Evolutionary conservation across 2,329 filamentous ascomycete species (phyloP).

Genomic region (Colletotrichum tabaci): DNA sequence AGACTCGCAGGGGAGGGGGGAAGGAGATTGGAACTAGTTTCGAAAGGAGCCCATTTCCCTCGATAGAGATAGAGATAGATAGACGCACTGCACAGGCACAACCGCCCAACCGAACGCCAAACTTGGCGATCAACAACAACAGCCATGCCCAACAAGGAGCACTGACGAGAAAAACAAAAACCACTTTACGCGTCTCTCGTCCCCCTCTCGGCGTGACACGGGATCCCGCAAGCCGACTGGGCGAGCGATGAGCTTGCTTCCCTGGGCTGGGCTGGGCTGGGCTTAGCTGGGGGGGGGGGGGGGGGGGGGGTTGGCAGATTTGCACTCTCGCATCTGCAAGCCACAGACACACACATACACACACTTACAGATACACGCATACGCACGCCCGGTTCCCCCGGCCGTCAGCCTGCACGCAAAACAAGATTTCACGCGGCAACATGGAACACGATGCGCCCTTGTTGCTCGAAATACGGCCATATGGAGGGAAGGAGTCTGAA

Average conservation of each 20-base stretch:
- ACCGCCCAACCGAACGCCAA: constrained; percentile 17
- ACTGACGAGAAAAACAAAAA: constrained; percentile 24
- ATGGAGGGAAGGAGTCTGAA: neutral
- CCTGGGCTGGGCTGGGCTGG: too few relatives aligned
- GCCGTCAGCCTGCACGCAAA: constrained; percentile 40
- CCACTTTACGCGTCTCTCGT: constrained; percentile 39
- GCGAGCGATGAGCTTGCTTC: neutral
- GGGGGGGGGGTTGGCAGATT: constrained; percentile 25
- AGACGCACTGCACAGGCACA: constrained; percentile 12
- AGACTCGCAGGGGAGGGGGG: constrained; percentile 1
- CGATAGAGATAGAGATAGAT: neutral
- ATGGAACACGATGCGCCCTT: constrained; percentile 11
- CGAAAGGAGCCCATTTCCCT: constrained; percentile 14
- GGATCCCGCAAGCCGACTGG: constrained; percentile 30
- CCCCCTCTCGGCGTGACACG: constrained; percentile 32
- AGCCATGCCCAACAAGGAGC: neutral
- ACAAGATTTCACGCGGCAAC: constrained; percentile 41
- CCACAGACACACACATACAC: constrained; percentile 1
- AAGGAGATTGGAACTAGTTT: constrained; percentile 33
- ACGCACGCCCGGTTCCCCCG: constrained; percentile 34
- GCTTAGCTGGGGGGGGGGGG: neutral
- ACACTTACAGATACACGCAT: too few relatives aligned
- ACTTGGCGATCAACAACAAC: constrained; percentile 1
- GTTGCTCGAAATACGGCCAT: constrained; percentile 18
- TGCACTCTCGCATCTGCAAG: constrained; percentile 43